These are phyloP conservation scores for Fraxinus dipetala DNA, from an alignment of 305 asterid species.

Conservation along the genomic window DNA sequence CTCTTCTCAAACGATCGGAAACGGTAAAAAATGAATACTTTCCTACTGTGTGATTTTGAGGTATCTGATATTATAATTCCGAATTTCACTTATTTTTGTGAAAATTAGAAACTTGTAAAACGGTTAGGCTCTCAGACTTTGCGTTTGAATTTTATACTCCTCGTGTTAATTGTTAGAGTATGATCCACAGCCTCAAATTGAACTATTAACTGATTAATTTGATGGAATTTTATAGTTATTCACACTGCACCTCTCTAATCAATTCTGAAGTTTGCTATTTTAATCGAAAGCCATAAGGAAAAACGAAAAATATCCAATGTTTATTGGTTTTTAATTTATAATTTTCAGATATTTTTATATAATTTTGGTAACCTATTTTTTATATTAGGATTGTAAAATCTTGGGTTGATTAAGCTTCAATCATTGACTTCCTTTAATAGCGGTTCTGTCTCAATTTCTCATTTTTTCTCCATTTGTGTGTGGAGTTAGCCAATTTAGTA, in stretches of 20 bases:
- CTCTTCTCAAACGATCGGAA: slow-evolving; percentile 97
- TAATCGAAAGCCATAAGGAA: not conserved
- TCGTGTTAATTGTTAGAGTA: not conserved
- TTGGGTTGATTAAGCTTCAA: not conserved
- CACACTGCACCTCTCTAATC: not conserved
- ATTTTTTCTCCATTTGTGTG: not conserved
- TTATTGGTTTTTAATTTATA: not conserved
- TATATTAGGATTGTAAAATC: not conserved
- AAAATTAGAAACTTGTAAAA: not conserved
- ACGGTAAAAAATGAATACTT: slow-evolving; percentile 48
- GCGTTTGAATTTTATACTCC: not conserved
- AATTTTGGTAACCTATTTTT: not conserved
- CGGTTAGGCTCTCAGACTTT: not conserved
- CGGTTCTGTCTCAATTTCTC: not conserved
- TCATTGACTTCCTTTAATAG: not conserved
- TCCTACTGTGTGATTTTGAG: not conserved
- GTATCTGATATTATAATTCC: not conserved
- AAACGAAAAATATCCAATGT: not conserved
- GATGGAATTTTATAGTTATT: slow-evolving; percentile 3
- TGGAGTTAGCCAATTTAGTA: not conserved
- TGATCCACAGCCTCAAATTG: not conserved
- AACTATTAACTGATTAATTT: not conserved
- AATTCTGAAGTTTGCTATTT: not conserved
- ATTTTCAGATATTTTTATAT: not conserved
- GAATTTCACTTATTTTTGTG: not conserved